phyloP scores from a whole-genome alignment of 1,284 basidiomycete genomes.

The Trichosporon sp. region DNA sequence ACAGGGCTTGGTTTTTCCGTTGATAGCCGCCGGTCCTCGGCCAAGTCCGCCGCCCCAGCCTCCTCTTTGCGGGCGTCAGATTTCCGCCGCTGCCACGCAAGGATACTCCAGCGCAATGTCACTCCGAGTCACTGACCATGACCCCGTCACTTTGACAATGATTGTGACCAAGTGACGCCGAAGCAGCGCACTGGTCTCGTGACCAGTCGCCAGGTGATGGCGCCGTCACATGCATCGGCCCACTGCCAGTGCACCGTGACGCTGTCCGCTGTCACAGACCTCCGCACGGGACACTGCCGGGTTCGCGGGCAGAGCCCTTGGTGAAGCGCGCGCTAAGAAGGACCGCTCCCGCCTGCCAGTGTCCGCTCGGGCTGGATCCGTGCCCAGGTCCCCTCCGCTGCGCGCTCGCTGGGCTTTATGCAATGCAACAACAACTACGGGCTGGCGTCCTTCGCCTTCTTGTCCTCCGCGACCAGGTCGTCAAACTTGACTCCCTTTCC shows the following conservation, averaged over 20 bases:
- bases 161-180: not conserved
- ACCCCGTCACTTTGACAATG: not conserved
- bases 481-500: conserved; percentile 67
- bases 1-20: not conserved
- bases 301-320: not conserved
- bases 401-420: too few relatives aligned
- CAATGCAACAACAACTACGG: not conserved
- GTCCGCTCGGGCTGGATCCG: not conserved
- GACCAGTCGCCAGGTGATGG: not conserved
- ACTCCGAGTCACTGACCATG: not conserved
- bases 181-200: too few relatives aligned
- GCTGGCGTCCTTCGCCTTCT: conserved; percentile 22
- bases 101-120: not conserved
- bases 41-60: not conserved
- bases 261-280: not conserved
- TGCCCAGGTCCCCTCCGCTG: too few relatives aligned
- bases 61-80: not conserved
- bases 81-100: not conserved
- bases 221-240: not conserved
- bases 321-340: not conserved
- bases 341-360: not conserved
- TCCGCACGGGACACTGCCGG: not conserved
- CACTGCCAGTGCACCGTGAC: not conserved
- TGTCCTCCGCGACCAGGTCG: conserved; percentile 58
- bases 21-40: not conserved